A percentile compares a stretch with the other conserved stretches of the same genome.
These are phyloP conservation scores for Pseudohyphozyma bogoriensis DNA, from an alignment of 768 basidiomycete species.

Conservation along the genomic window DNA sequence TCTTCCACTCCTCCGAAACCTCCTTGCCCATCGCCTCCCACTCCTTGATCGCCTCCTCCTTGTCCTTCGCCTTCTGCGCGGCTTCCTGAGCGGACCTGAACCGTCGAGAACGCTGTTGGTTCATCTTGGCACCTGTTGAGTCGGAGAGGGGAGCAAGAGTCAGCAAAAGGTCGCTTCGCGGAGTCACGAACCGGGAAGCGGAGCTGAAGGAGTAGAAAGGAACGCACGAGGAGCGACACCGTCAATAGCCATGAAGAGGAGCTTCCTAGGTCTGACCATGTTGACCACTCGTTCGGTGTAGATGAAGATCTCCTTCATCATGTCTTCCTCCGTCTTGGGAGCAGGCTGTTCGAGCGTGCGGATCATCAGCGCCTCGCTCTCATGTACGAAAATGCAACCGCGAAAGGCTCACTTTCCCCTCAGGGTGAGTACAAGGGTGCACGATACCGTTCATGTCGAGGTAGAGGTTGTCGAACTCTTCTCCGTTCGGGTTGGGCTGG, in stretches of 20 bases:
- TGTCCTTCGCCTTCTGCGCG: conserved; percentile 80
- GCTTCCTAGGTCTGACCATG: conserved; percentile 87
- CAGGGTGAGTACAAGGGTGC: conserved; percentile 98
- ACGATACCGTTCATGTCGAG: conserved; percentile 99
- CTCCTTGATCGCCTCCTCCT: conserved; percentile 73
- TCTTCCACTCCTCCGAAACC: conserved; percentile 62
- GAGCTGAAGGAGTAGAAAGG: too few relatives aligned
- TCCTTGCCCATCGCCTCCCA: conserved; percentile 88
- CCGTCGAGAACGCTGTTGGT: conserved; percentile 93
- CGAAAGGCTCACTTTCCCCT: conserved; percentile 61
- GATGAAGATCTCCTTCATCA: conserved; percentile 95
- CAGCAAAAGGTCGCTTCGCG: conserved; percentile 92
- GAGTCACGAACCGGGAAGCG: conserved; percentile 53
- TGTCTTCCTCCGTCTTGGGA: conserved; percentile 94
- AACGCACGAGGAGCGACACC: conserved; percentile 25
- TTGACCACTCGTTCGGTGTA: conserved; percentile 96
- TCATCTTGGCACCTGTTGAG: conserved; percentile 99
- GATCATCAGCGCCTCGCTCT: neutral
- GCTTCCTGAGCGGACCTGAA: conserved; percentile 94
- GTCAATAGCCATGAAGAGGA: conserved; percentile 97
- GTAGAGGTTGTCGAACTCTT: conserved; percentile 92
- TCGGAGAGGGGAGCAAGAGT: too few relatives aligned
- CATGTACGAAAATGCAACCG: neutral
- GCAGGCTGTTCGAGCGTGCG: conserved; percentile 52
- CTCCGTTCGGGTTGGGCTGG: conserved; percentile 81